Conservation (phyloP, 208 protist genomes). For the Tritrichomonas foetus region DNA sequence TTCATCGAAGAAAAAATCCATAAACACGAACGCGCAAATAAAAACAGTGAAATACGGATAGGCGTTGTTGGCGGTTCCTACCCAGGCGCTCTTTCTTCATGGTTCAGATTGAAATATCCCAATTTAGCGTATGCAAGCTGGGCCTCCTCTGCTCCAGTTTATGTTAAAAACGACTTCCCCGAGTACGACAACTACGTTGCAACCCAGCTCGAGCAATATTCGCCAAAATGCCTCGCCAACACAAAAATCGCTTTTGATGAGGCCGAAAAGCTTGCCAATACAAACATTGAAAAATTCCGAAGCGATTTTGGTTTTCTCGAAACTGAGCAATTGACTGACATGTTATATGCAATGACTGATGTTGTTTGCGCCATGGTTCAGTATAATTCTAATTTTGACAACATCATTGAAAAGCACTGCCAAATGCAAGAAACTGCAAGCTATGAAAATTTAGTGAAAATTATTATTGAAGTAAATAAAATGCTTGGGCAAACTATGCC, state of each 20-base stretch:
- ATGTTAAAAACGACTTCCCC: background rate
- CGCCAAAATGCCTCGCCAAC: background rate
- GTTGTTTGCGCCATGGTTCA: background rate
- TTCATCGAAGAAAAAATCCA: background rate
- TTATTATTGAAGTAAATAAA: background rate
- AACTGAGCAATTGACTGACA: too few species aligned
- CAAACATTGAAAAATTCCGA: background rate
- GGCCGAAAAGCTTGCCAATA: background rate
- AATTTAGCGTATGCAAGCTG: background rate
- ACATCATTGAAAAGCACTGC: too few species aligned
- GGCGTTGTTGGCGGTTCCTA: slow-evolving; percentile 3
- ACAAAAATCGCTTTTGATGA: background rate
- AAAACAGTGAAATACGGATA: too few species aligned
- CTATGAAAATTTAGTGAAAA: background rate
- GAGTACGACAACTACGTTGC: background rate
- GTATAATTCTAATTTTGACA: background rate
- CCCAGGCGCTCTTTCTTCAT: background rate
- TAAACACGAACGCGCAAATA: too few species aligned
- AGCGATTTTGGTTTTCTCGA: background rate
- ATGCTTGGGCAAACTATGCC: background rate
- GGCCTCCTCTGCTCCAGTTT: background rate
- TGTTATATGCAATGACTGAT: background rate
- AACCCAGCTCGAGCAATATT: background rate
- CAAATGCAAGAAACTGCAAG: too few species aligned
- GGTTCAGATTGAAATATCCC: background rate